Percentiles rank a stretch among this genome's conserved stretches.
Conservation (phyloP, 148 eudicot species). For the Simmondsia chinensis region DNA sequence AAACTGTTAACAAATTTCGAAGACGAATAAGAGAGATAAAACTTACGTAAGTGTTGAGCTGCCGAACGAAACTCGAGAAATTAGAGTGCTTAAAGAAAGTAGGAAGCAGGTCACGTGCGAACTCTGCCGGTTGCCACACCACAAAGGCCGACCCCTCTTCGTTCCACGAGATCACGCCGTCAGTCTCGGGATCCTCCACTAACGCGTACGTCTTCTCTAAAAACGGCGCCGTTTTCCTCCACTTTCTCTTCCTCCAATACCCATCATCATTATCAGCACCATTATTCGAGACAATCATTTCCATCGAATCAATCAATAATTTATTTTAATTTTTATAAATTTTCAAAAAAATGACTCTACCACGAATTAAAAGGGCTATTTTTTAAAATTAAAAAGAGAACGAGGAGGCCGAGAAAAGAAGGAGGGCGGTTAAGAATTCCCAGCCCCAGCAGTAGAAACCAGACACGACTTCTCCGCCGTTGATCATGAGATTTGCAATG, state of each 20-base stretch:
- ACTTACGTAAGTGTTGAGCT: slow-evolving; percentile 91
- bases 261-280: slow-evolving; percentile 20
- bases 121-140: slow-evolving; percentile 97
- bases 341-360: no score
- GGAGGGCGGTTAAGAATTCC: slow-evolving; percentile 87
- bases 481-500: slow-evolving; percentile 75
- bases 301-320: no score
- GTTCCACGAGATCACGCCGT: slow-evolving; percentile 74
- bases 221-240: slow-evolving; percentile 69
- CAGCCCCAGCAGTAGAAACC: slow-evolving; percentile 86
- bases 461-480: slow-evolving; percentile 64
- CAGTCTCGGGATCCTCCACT: slow-evolving; percentile 70
- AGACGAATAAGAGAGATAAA: background rate
- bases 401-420: slow-evolving; percentile 44
- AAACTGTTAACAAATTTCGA: no score
- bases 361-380: background rate
- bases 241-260: slow-evolving; percentile 14
- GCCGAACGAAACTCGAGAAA: slow-evolving; percentile 96
- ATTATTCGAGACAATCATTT: no score
- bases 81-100: slow-evolving; percentile 90
- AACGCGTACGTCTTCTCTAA: slow-evolving; percentile 80
- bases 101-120: slow-evolving; percentile 81
- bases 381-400: background rate
- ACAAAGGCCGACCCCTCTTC: slow-evolving; percentile 63
- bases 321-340: background rate